Percentiles rank a stretch among this genome's conserved stretches.
These are phyloP conservation scores for Lolium multiflorum DNA, from an alignment of 176 grass and related monocot species.

Conservation along the genomic window DNA sequence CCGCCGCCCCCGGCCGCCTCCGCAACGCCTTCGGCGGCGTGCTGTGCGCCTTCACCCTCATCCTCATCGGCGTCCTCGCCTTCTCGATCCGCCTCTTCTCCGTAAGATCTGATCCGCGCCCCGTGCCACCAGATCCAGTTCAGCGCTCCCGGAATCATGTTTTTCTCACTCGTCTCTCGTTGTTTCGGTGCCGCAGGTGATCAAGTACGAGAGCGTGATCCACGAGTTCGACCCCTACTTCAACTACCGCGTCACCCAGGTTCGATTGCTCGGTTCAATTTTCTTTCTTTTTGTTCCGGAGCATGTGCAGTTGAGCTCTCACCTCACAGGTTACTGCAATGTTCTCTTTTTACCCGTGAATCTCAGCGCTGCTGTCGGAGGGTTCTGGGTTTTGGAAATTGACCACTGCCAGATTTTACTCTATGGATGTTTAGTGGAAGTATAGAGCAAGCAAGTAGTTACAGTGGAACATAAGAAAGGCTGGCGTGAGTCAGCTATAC, in stretches of 20 bases:
- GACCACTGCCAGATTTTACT: neutral
- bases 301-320: constrained; percentile 15
- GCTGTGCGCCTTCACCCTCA: constrained; percentile 79
- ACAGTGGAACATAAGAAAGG: neutral
- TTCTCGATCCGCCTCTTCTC: constrained; percentile 99
- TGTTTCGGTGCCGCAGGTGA: constrained; percentile 61
- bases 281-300: neutral
- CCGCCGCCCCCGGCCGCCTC: constrained; percentile 52
- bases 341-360: neutral
- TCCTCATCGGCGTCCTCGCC: constrained; percentile 91
- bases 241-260: constrained; percentile 99
- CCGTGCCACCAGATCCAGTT: constrained; percentile 38
- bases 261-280: constrained; percentile 38
- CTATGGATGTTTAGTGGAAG: neutral
- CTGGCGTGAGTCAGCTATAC: neutral
- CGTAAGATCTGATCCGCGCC: constrained; percentile 62
- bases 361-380: neutral
- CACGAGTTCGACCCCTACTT: constrained; percentile 99
- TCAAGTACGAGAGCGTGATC: constrained; percentile 99
- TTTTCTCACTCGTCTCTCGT: neutral
- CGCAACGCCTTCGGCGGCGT: constrained; percentile 91
- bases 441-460: neutral
- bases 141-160: constrained; percentile 10
- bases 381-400: constrained; percentile 59
- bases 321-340: neutral